Evolutionary conservation across 2,329 filamentous ascomycete species (phyloP).

Genomic region (Alternaria alternata): DNA sequence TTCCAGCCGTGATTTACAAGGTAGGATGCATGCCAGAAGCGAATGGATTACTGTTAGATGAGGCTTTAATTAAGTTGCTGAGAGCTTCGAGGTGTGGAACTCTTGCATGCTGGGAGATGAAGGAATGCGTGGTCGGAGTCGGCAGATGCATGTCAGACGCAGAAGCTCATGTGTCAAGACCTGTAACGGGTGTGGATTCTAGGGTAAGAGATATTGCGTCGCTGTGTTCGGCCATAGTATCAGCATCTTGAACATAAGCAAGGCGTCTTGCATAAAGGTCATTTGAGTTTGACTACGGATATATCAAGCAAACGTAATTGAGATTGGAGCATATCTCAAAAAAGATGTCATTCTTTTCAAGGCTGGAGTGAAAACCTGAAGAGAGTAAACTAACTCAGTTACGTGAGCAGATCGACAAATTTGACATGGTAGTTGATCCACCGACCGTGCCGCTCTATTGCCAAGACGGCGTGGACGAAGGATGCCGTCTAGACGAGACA

Average conservation of each 20-base stretch:
- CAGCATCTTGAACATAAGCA: not conserved
- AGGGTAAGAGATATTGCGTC: slow-evolving; percentile 25
- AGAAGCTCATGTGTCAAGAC: slow-evolving; percentile 19
- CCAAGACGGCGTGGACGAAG: slow-evolving; percentile 11
- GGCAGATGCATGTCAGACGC: slow-evolving; percentile 31
- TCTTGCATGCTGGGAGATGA: slow-evolving; percentile 20
- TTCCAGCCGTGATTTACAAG: slow-evolving; percentile 20
- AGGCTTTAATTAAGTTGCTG: slow-evolving; percentile 29
- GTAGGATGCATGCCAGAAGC: slow-evolving; percentile 8
- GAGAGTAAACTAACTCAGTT: not conserved
- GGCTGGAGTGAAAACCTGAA: not conserved
- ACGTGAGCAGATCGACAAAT: not conserved
- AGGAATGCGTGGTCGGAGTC: slow-evolving; percentile 9
- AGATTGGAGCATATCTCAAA: not conserved
- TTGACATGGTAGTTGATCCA: slow-evolving; percentile 3
- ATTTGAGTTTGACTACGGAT: not conserved
- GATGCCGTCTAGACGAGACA: slow-evolving; percentile 16
- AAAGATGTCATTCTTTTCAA: not conserved
- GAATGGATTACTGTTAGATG: slow-evolving; percentile 26
- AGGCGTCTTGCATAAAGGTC: not conserved
- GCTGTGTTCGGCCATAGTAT: not conserved
- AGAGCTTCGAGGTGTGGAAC: slow-evolving; percentile 14
- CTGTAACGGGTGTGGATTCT: slow-evolving; percentile 20
- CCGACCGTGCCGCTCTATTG: not conserved
- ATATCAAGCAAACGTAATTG: not conserved